phyloP scores from a whole-genome alignment of 352 stramenopile genomes.

The Blastocystis sp. region DNA sequence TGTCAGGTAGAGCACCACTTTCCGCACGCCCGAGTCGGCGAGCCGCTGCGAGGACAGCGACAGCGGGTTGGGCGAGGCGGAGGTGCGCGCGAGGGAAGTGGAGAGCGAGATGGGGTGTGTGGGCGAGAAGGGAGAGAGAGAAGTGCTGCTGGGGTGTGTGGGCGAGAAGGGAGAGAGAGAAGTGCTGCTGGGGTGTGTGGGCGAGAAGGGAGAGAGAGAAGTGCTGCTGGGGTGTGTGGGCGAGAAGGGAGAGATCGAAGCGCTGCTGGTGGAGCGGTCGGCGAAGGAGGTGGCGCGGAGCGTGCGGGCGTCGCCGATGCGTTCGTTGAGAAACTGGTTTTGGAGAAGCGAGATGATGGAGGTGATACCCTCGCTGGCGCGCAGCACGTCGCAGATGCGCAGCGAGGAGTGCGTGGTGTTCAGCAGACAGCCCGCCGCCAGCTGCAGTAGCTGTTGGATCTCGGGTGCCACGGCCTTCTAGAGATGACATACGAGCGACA shows the following conservation, averaged over 20 bases:
- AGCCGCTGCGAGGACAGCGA: background rate
- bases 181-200: too few species aligned
- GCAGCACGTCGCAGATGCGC: conserved; percentile 1
- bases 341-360: conserved; percentile 1
- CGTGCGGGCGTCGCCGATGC: background rate
- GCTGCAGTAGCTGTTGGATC: conserved; percentile 34
- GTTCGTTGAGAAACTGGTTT: background rate
- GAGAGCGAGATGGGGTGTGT: too few species aligned
- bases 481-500: background rate
- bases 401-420: conserved; percentile 34
- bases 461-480: conserved; percentile 11
- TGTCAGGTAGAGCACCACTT: conserved; percentile 45
- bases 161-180: too few species aligned
- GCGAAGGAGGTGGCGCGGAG: background rate
- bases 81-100: too few species aligned
- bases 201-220: too few species aligned
- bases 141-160: too few species aligned
- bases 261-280: background rate
- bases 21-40: background rate
- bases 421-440: conserved; percentile 37
- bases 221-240: too few species aligned
- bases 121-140: too few species aligned
- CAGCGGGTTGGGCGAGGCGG: background rate
- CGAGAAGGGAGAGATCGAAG: too few species aligned
- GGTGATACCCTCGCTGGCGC: conserved; percentile 46